Evolutionary conservation across 2,329 filamentous ascomycete genomes (phyloP), one percentile per base, ranked within the genome.

Genomic region (Epichloe aotearoae): DNA sequence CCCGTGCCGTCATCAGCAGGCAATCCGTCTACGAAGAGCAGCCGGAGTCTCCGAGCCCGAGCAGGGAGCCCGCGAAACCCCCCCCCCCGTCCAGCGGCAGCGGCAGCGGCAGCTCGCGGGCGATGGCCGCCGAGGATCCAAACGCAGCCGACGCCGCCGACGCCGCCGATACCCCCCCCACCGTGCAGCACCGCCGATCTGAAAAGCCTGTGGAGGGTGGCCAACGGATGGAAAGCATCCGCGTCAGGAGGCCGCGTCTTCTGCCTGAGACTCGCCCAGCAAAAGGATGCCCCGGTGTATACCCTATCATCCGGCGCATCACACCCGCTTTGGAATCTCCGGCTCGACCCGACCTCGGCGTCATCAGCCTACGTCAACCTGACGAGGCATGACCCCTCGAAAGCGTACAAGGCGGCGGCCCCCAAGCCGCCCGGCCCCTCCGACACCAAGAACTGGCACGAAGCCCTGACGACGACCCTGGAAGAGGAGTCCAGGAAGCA

Each of bases 161-260:
- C 73, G 0, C 70, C 75, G 0, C 55, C 66, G 1, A 68, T 73
- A 17, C 74, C 77, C 11, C 74, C 77, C 11, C 66, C 70, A 1
- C 70, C 77, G 4, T 77, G 73, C 59, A 75, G 76, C 0, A 80
- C 74, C 1, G 77, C 82, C 43, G 75, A 85, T 54, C 73, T 86
- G 37, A 77, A 77, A 56, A 73, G 74, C 47, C 73, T 84, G 8
- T 87, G 83, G 83, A 79, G 84, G 58, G 80, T 81, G 0, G 72
- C 79, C 53, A 86, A 86, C 61, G 84, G 83, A 12, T 86, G 80
- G 80, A 74, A 78, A 59, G 82, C 82, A 2, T 75, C 80, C 0
- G 63, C 71, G 1, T 72, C 73, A 3, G 79, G 83, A 59, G 79
- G 78, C 5, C 69, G 76, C 20, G 72, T 74, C 23, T 84, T 75